phyloP scores from a whole-genome alignment of 2,329 filamentous ascomycete genomes.

The Arthrinium puccinioides region DNA sequence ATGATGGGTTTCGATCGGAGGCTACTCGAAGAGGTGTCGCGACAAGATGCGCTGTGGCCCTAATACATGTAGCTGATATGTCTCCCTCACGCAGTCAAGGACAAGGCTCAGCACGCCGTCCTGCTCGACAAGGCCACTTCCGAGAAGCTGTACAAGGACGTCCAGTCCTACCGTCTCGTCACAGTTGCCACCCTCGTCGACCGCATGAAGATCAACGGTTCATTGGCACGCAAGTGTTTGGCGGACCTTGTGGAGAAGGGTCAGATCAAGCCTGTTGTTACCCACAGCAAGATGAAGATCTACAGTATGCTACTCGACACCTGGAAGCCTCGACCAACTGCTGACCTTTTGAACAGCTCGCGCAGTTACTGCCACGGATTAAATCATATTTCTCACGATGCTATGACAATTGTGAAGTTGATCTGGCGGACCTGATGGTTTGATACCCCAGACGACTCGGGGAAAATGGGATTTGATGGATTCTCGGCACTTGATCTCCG shows the following conservation, averaged over 20 bases:
- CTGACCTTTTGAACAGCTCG: constrained; percentile 17
- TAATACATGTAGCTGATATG: constrained; percentile 1
- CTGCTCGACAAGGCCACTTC: constrained; percentile 96
- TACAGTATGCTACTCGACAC: constrained; percentile 59
- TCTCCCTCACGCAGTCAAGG: constrained; percentile 65
- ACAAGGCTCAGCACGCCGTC: constrained; percentile 99
- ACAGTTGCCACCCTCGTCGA: constrained; percentile 98
- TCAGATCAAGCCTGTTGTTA: constrained; percentile 94
- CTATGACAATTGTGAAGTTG: constrained; percentile 21
- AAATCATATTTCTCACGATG: constrained; percentile 24
- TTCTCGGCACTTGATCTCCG: constrained; percentile 26
- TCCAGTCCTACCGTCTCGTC: constrained; percentile 99
- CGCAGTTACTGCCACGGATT: constrained; percentile 25
- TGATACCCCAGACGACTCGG: constrained; percentile 20
- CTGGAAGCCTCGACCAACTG: background rate
- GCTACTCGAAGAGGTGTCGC: background rate
- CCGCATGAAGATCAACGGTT: constrained; percentile 99
- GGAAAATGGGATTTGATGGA: constrained; percentile 21
- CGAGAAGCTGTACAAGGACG: constrained; percentile 99
- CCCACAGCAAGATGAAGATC: constrained; percentile 96
- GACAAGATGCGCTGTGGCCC: background rate
- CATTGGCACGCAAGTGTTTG: constrained; percentile 82
- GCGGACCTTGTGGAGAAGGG: constrained; percentile 96
- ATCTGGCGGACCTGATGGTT: constrained; percentile 15
- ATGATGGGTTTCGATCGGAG: background rate